Evolutionary conservation across 345 rosid species (phyloP), one percentile per base, ranked within the genome.

Genomic region (Citrus glauca): DNA sequence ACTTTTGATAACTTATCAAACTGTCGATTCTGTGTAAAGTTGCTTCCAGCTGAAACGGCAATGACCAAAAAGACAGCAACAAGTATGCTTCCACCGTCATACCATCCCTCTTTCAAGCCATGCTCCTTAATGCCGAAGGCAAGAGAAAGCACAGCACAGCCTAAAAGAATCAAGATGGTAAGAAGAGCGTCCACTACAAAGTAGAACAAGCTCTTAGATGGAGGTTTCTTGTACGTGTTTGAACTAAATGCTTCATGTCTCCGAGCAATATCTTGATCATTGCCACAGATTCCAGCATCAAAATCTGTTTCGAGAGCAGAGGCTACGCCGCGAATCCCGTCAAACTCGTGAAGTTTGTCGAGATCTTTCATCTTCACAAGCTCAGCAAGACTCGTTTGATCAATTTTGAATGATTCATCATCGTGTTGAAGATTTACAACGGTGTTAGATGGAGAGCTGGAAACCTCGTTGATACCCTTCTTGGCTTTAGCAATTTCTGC

Each of bases 1-100:
- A 84, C 85, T 45, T 81, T 84, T 1, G 93, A 90, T 25, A 90
- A 75, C 74, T 90, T 77, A 37, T 81, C 87, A 6, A 90, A 90
- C 76, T 87, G 93, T 56, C 75, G 83, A 77, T 81, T 84, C 72
- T 91, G 89, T 33, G 87, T 84, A 69, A 78, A 85, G 45, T 91
- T 88, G 59, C 90, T 93, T 2, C 80, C 33, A 1, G 94, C 88
- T 1, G 95, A 89, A 71, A 90, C 85, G 0, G 84, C 81, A 27
- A 91, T 86, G 30, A 86, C 91, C 2, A 91, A 82, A 62, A 93
- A 86, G 9, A 90, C 87, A 0, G 95, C 90, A 0, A 90, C 86
- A 69, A 87, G 80, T 24, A 90, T 89, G 85, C 92, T 89, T 38
- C 90, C 95, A 9, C 95, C 94, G 22, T 91, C 95, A 13, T 90